A percentile compares a stretch with the other conserved stretches of the same genome.
Evolutionary conservation across 106 monocot species (phyloP).

Genomic region (Iris macrosiphon): DNA sequence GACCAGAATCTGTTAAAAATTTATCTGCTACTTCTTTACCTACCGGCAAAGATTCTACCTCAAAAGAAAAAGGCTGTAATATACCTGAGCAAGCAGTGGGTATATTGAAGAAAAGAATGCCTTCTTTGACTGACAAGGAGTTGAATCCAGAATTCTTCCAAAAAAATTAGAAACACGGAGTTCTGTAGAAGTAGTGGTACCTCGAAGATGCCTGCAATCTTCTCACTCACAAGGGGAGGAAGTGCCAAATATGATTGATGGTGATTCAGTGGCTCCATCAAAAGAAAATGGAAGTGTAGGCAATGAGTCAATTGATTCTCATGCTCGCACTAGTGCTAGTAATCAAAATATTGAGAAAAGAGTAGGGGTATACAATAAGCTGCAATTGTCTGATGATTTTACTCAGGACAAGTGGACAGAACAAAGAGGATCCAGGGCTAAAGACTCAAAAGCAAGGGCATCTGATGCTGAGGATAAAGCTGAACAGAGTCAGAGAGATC

Average conservation of each 20-base stretch:
- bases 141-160: slow-evolving; percentile 93
- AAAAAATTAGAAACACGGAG: slow-evolving; percentile 74
- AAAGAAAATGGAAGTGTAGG: slow-evolving; percentile 9
- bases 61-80: slow-evolving; percentile 33
- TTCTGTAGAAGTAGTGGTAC: slow-evolving; percentile 81
- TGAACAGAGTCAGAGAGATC: slow-evolving; percentile 41
- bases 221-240: slow-evolving; percentile 40
- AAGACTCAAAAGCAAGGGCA: slow-evolving; percentile 41
- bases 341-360: slow-evolving; percentile 26
- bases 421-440: slow-evolving; percentile 35
- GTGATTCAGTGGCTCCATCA: slow-evolving; percentile 16
- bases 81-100: slow-evolving; percentile 56
- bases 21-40: slow-evolving; percentile 50
- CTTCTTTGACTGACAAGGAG: slow-evolving; percentile 83
- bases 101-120: slow-evolving; percentile 65
- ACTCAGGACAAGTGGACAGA: slow-evolving; percentile 45
- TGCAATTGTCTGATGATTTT: slow-evolving; percentile 32
- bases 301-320: slow-evolving; percentile 21
- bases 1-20: slow-evolving; percentile 32
- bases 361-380: slow-evolving; percentile 12
- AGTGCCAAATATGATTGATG: slow-evolving; percentile 19
- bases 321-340: slow-evolving; percentile 10
- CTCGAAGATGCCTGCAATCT: slow-evolving; percentile 39
- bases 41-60: slow-evolving; percentile 16
- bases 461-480: slow-evolving; percentile 46